phyloP scores from a whole-genome alignment of 169 alveolate genomes.

The Eimeria maxima region DNA sequence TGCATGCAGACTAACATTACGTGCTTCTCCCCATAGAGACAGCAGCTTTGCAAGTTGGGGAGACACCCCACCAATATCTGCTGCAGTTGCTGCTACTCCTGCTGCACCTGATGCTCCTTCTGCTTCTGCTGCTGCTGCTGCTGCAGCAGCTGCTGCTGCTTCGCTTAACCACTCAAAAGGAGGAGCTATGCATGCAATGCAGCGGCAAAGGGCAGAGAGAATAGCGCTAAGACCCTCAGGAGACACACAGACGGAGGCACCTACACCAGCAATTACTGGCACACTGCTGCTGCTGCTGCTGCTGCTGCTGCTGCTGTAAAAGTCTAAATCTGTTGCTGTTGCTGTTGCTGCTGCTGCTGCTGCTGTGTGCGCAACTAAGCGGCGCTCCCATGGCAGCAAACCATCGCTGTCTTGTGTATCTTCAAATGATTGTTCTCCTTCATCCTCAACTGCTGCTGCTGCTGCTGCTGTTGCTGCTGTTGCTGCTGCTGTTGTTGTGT shows the following conservation, averaged over 20 bases:
- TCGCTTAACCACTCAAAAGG: slow-evolving; percentile 29
- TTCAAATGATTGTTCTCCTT: not conserved
- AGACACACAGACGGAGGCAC: not conserved
- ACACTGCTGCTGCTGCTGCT: slow-evolving; percentile 54
- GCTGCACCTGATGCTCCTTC: not conserved
- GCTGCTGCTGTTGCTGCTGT: slow-evolving; percentile 38
- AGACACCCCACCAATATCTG: not conserved
- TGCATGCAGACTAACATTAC: slow-evolving; percentile 15
- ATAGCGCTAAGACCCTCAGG: slow-evolving; percentile 43
- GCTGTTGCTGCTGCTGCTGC: slow-evolving; percentile 52
- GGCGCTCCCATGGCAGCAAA: no score
- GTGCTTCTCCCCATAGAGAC: slow-evolving; percentile 28
- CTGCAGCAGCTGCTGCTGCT: not conserved
- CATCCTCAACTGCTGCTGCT: slow-evolving; percentile 21
- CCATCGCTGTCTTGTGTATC: no score
- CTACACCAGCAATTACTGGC: slow-evolving; percentile 17
- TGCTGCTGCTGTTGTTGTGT: not conserved
- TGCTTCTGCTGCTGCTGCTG: slow-evolving; percentile 2
- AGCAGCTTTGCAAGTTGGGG: slow-evolving; percentile 22
- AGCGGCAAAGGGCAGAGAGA: slow-evolving; percentile 39
- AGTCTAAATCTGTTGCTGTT: slow-evolving; percentile 3
- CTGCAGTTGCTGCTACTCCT: not conserved
- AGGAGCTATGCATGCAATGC: slow-evolving; percentile 44
- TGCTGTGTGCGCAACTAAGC: not conserved
- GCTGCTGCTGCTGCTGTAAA: slow-evolving; percentile 49